Conservation (phyloP, 495 filamentous ascomycete species). For the Cetradonia linearis region DNA sequence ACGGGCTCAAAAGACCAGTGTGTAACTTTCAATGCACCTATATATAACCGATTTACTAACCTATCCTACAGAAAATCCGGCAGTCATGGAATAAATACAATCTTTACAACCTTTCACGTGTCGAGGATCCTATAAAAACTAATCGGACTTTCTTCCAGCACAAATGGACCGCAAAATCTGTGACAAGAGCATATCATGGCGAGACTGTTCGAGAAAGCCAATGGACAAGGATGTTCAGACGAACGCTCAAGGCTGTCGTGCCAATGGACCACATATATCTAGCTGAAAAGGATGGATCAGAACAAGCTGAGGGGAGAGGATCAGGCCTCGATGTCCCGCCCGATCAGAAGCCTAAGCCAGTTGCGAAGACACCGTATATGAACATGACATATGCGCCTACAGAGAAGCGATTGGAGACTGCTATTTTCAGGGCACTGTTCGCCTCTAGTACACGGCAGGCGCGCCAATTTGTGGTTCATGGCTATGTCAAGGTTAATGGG, state of each 20-base stretch:
- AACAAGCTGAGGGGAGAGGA: constrained; percentile 69
- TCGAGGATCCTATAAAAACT: constrained; percentile 32
- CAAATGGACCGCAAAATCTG: constrained; percentile 84
- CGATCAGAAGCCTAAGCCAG: constrained; percentile 17
- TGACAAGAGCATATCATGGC: constrained; percentile 80
- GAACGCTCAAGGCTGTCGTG: constrained; percentile 64
- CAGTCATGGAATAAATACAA: constrained; percentile 98
- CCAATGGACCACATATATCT: constrained; percentile 73
- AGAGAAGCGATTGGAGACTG: constrained; percentile 82
- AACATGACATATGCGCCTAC: constrained; percentile 86
- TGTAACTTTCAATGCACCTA: constrained; percentile 17
- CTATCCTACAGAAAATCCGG: constrained; percentile 61
- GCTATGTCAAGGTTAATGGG: constrained; percentile 89
- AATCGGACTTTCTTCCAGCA: constrained; percentile 84
- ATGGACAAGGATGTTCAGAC: constrained; percentile 87
- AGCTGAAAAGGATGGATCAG: constrained; percentile 68
- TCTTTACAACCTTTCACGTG: constrained; percentile 69
- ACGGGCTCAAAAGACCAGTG: constrained; percentile 54
- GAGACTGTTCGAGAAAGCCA: constrained; percentile 82
- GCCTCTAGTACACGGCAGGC: constrained; percentile 92
- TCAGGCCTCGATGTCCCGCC: constrained; percentile 46
- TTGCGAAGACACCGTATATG: constrained; percentile 63
- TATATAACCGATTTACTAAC: constrained; percentile 9
- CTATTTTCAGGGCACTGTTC: constrained; percentile 85
- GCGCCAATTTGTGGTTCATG: constrained; percentile 86